Evolutionary conservation across 2,329 filamentous ascomycete genomes (phyloP).

Genomic region (Ramularia endophylla): DNA sequence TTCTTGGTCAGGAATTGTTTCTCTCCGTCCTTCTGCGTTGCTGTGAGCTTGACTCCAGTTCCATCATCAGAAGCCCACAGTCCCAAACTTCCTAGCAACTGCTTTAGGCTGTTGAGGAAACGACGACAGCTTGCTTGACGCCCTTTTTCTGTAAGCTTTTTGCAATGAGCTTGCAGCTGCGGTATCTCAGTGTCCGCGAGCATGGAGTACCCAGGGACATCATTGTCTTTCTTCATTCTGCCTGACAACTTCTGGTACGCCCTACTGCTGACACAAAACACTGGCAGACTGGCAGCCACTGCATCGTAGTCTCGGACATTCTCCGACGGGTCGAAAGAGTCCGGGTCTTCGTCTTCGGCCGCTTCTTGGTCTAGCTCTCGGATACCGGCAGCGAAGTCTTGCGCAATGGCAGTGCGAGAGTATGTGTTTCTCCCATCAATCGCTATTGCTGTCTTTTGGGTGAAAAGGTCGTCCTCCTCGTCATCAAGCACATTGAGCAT

Average conservation of each 20-base stretch:
- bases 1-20: conserved; percentile 34
- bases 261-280: conserved; percentile 59
- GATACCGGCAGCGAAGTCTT: conserved; percentile 55
- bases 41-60: conserved; percentile 36
- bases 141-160: conserved; percentile 49
- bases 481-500: conserved; percentile 27
- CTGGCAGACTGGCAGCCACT: conserved; percentile 50
- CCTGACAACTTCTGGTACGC: conserved; percentile 59
- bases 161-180: conserved; percentile 53
- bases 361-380: conserved; percentile 55
- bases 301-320: conserved; percentile 54
- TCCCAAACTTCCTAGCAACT: conserved; percentile 48
- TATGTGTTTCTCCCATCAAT: conserved; percentile 54
- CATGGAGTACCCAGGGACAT: conserved; percentile 48
- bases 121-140: conserved; percentile 40
- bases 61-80: conserved; percentile 46
- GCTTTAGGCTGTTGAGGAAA: conserved; percentile 49
- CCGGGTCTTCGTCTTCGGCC: conserved; percentile 48
- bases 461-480: conserved; percentile 29
- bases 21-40: conserved; percentile 35
- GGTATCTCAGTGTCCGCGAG: conserved; percentile 54
- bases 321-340: conserved; percentile 49
- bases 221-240: conserved; percentile 47
- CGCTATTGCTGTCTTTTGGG: conserved; percentile 37
- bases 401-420: conserved; percentile 49